Base-by-base conservation (phyloP, 148 eudicot genomes). In the Amaranthus hypochondriacus region DNA sequence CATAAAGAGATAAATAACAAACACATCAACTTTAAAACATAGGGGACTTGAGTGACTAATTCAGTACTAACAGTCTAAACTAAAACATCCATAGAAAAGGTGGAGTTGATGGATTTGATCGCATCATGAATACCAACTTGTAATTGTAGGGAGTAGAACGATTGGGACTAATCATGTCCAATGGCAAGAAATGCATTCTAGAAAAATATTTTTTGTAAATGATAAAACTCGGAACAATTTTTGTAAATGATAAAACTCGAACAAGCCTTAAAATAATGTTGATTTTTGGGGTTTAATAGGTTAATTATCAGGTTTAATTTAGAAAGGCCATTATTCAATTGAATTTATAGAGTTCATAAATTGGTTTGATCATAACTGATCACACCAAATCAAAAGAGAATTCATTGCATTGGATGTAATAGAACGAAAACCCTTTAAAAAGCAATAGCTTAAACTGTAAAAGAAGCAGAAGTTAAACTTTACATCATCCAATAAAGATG, bases 401-500 rank as follows among this genome's bases (percentile, higher is more conserved):
- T 10, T 7, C 4, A 14, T 15, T 15, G 47, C 18, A 72, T 12
- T 11, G 8, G 46, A 44, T 11, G 48, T 4, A 14, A 39, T 51
- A n/a, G 5, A 15, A n/a, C 52, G 44, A 44, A 73, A 67, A 14
- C 8, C n/a, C 4, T 49, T 5, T 7, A 68, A 28, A 50, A 55
- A 28, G 39, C 55, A 70, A 70, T 46, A 68, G 18, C 15, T 56
- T 48, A 9, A 62, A 14, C 13, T 15, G 44, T 44, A 4, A 73
- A 28, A 46, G 39, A 71, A 56, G 42, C 44, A 72, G 39, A 70
- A 63, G 65, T 52, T 64, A 61, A 73, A 63, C 62, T 61, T 82
- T 89, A 94, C 98, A 80, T 90, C 94, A 79, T 94, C 98, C 79
- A 94, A 83, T 80, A 94, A 79, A 56, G 85, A 85, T 71, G 96